A percentile compares a stretch with the other conserved stretches of the same genome.
Evolutionary conservation across 1,139 yeast species (phyloP).

Genomic region (Taphrina populina): DNA sequence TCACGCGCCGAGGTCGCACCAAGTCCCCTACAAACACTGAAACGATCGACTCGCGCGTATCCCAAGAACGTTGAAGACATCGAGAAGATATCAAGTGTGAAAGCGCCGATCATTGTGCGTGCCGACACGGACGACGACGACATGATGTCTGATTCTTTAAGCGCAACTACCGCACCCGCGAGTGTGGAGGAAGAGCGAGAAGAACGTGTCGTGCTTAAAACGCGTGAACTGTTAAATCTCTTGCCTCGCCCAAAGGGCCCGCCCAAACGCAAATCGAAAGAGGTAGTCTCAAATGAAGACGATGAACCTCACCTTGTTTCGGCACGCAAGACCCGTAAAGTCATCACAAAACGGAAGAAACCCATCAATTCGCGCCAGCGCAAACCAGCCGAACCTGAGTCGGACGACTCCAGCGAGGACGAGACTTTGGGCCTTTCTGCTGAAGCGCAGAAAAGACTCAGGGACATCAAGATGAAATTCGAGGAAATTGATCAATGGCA

Average conservation of each 20-base stretch:
- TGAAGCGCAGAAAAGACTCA: neutral
- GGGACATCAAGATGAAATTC: constrained; percentile 11
- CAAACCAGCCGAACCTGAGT: neutral
- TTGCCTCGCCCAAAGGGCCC: neutral
- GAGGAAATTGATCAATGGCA: constrained; percentile 23
- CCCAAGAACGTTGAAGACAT: too few relatives aligned
- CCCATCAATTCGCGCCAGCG: neutral
- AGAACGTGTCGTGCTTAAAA: neutral
- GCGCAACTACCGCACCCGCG: neutral
- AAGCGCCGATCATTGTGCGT: too few relatives aligned
- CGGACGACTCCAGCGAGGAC: neutral
- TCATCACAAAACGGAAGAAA: neutral
- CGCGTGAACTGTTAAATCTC: constrained; percentile 2
- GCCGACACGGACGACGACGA: constrained; percentile 10
- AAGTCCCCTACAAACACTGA: too few relatives aligned
- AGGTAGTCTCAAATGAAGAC: neutral
- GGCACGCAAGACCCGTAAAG: too few relatives aligned
- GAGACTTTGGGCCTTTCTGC: neutral
- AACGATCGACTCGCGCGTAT: too few relatives aligned
- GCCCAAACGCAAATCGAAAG: neutral
- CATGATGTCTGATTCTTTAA: neutral
- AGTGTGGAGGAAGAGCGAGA: neutral
- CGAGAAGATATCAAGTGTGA: too few relatives aligned
- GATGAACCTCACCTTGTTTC: too few relatives aligned
- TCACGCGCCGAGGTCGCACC: too few relatives aligned